Evolutionary conservation across 495 filamentous ascomycete genomes (phyloP), one percentile per base, ranked within the genome.

Genomic region (Trichoderma reesei): DNA sequence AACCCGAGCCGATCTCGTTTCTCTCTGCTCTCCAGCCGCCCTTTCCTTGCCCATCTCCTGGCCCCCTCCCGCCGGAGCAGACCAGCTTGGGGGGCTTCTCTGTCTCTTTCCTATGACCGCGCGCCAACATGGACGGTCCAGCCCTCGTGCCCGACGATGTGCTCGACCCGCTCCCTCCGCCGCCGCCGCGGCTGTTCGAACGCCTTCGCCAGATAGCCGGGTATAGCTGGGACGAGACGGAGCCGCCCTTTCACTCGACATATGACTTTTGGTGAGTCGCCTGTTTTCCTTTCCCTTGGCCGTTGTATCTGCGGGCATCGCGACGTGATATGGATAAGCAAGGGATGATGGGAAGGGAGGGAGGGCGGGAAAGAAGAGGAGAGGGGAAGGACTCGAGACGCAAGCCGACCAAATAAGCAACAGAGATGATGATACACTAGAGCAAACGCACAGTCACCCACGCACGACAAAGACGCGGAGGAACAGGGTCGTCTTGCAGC

Each of bases 191-290:
- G 65, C 83, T 92, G 60, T 88, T 87, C 64, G 88, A 91, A 75
- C 80, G 89, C 59, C 76, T 92, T 67, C 80, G 82, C 65, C 85
- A 89, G 67, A 76, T 92, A 65, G 80, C 87, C 34, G 88, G 88
- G 37, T 92, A 89, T 72, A 85, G 81, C 14, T 92, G 89, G 88
- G 86, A 91, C 74, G 86, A 88, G 65, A 78, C 82, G 3, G 74
- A 75, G 66, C 80, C 79, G 65, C 87, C 88, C n/a, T 86, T 88
- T 69, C 89, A 91, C 74, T 89, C 89, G n/a, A 88, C 83, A 66
- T 92, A 92, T 73, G 87, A 88, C 68, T 88, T 88, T 74, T 92
- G 89, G 77, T 78, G 75, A 65, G 68, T 54, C 60, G 56, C 41
- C 64, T 10, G 54, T 31, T 56, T 61, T 20, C 38, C 3, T 13